Percentiles rank a stretch among this genome's conserved stretches.
phyloP scores from a whole-genome alignment of 2,329 filamentous ascomycete genomes.

The Emergomyces pasteurianus region DNA sequence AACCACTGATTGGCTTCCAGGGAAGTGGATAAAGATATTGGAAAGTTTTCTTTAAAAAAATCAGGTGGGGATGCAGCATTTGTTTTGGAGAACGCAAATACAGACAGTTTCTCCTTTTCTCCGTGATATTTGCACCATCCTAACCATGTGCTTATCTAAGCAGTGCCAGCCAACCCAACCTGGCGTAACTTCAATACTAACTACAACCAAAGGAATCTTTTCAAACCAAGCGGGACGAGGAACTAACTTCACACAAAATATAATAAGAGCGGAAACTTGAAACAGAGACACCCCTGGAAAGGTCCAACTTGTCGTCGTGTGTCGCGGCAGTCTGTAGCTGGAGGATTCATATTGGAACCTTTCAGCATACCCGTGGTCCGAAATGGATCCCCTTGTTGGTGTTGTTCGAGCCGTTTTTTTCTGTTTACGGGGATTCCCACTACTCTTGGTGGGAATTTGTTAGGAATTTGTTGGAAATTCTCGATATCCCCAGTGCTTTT shows the following conservation, averaged over 20 bases:
- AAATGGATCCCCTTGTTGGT: no score
- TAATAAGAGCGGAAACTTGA: no score
- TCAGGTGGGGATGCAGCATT: no score
- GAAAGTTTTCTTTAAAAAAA: no score
- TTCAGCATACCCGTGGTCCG: no score
- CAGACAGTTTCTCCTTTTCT: not conserved
- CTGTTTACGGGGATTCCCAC: not conserved
- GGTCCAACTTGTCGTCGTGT: not conserved
- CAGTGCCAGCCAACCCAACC: not conserved
- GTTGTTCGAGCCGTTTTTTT: not conserved
- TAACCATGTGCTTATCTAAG: not conserved
- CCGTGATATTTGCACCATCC: not conserved
- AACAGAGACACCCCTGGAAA: not conserved
- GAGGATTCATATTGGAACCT: not conserved
- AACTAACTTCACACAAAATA: no score
- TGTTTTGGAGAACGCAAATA: not conserved
- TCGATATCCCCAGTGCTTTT: not conserved
- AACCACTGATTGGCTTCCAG: not conserved
- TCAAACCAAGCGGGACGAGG: no score
- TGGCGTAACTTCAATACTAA: no score
- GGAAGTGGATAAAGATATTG: not conserved
- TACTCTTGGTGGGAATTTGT: no score
- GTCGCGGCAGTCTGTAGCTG: not conserved
- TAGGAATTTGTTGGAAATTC: not conserved
- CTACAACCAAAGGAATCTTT: no score